A percentile compares a stretch with the other conserved stretches of the same genome.
Conservation (phyloP, 2,329 filamentous ascomycete species). For the Fusarium ambrosium region DNA sequence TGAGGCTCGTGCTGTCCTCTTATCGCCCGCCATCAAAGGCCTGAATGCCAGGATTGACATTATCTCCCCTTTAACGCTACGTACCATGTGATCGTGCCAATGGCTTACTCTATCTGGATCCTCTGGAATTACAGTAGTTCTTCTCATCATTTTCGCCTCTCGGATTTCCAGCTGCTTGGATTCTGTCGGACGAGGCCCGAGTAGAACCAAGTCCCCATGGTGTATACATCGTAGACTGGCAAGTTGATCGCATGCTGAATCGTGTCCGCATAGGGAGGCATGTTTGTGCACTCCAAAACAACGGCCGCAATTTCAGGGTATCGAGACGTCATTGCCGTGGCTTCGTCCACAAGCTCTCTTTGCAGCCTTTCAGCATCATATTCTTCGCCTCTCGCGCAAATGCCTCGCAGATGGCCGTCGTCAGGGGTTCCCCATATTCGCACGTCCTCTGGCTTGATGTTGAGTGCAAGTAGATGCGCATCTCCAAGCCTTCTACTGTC, state of each 20-base stretch:
- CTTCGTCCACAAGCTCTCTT: constrained; percentile 40
- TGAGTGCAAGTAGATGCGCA: constrained; percentile 39
- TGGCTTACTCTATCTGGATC: neutral
- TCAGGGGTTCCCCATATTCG: constrained; percentile 43
- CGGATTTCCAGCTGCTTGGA: constrained; percentile 10
- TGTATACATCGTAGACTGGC: constrained; percentile 54
- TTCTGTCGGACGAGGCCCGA: constrained; percentile 44
- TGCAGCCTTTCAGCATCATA: constrained; percentile 39
- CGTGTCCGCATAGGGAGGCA: constrained; percentile 52
- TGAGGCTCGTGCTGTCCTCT: neutral
- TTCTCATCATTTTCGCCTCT: neutral
- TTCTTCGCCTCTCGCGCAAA: constrained; percentile 28
- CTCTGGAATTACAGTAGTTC: neutral
- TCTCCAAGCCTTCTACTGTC: constrained; percentile 43
- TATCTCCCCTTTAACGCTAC: no score
- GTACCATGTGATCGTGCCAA: neutral
- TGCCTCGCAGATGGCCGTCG: constrained; percentile 37
- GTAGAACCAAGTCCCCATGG: constrained; percentile 54
- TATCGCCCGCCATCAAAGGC: neutral
- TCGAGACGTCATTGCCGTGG: constrained; percentile 21
- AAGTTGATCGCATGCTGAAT: constrained; percentile 48
- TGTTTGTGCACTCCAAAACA: constrained; percentile 54
- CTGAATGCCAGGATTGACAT: neutral
- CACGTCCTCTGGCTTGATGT: constrained; percentile 36
- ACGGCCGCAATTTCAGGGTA: constrained; percentile 38